phyloP scores from a whole-genome alignment of 257 asterid genomes.

The Penstemon davidsonii region DNA sequence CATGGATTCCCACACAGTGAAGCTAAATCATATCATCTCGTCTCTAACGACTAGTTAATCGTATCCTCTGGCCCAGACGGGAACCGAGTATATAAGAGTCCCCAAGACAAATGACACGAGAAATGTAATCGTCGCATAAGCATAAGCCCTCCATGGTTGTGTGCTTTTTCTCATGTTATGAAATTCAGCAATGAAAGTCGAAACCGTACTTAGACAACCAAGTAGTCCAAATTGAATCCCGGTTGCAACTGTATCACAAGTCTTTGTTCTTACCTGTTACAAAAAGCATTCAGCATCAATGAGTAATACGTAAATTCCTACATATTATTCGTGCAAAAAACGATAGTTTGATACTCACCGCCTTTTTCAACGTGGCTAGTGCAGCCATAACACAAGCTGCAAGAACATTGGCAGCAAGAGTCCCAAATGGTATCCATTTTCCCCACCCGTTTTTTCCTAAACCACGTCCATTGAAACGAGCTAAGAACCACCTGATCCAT shows the following conservation, averaged over 20 bases:
- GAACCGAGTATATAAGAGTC: slow-evolving; percentile 64
- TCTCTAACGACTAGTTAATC: background rate
- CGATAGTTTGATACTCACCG: slow-evolving; percentile 34
- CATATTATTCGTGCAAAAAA: too few species aligned
- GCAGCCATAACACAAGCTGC: slow-evolving; percentile 96
- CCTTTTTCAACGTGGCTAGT: slow-evolving; percentile 61
- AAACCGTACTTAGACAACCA: slow-evolving; percentile 89
- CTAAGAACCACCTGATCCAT: slow-evolving; percentile 81
- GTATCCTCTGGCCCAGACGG: slow-evolving; percentile 55
- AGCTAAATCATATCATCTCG: too few species aligned
- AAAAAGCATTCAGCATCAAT: too few species aligned
- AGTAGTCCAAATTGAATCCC: slow-evolving; percentile 76
- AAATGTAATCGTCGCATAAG: slow-evolving; percentile 54
- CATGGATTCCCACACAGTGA: too few species aligned
- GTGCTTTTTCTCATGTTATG: slow-evolving; percentile 68
- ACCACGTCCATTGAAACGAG: slow-evolving; percentile 83
- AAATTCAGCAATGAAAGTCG: slow-evolving; percentile 77
- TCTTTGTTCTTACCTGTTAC: background rate
- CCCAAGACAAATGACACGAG: slow-evolving; percentile 54
- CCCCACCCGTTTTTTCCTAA: slow-evolving; percentile 47
- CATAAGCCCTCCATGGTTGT: slow-evolving; percentile 68
- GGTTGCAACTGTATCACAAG: slow-evolving; percentile 50
- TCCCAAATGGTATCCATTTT: slow-evolving; percentile 91
- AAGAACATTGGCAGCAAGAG: slow-evolving; percentile 80
- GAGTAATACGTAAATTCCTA: too few species aligned